Base-by-base conservation (phyloP, 495 filamentous ascomycete species). In the Aspergillus bertholletiae region DNA sequence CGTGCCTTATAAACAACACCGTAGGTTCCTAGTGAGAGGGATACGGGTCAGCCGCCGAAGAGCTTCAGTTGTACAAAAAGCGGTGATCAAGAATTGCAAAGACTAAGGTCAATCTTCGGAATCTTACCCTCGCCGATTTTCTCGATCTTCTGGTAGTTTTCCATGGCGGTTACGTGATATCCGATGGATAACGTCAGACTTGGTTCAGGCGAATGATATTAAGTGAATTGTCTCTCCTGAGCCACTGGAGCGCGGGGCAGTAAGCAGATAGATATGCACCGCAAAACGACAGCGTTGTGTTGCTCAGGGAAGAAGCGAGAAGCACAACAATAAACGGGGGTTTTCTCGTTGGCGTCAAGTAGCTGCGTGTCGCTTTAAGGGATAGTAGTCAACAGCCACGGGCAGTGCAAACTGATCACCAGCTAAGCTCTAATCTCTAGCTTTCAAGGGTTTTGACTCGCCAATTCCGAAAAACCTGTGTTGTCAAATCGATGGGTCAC, bases 71-170 rank as follows among this genome's bases (percentile, higher is more conserved):
- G 23, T 30, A 51, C 12, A 34, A 43, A 37, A 40, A 47, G 45
- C 22, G 46, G 26, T 37, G 50, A 15, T 52, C 27, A 30, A 43
- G 18, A 7, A 18, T 21, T 43, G 39, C 39, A 20, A n/a, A 18
- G 39, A 7, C 20, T 18, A 43, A 18, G 7, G 39, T 46, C 7
- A 49, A 13, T 22, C 13, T 13, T 35, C 15, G 46, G 32, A 54
- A 46, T 59, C 66, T 39, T 68, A 96, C 94, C 94, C 82, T 99
- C 94, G 63, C 94, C 94, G 72, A 99, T 95, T 78, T 99, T 99
- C 80, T 99, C 94, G 54, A 99, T 88, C 77, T 97, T 97, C 78
- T 97, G 92, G 73, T 99, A 99, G 71, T 97, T 96, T 69, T 99
- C 94, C 94, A 99, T 99, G 59, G 55, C 64, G 64, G 45, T 23